Conservation (phyloP, 352 stramenopile species). For the Globisporangium polare region DNA sequence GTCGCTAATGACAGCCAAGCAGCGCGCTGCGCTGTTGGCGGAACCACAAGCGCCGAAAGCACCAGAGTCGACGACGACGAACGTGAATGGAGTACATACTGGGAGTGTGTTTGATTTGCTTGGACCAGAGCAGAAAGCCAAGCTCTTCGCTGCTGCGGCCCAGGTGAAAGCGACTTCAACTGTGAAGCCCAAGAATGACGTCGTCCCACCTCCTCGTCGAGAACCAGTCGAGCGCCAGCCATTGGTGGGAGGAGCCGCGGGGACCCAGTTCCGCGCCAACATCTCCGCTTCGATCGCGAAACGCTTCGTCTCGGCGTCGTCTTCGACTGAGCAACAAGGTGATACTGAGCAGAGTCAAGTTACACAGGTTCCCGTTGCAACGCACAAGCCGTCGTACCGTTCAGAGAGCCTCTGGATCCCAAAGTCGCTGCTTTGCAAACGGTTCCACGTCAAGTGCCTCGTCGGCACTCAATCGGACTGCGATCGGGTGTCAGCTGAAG, state of each 20-base stretch:
- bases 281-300: conserved; percentile 82
- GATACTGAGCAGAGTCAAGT: neutral
- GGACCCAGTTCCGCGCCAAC: conserved; percentile 60
- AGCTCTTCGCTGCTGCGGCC: conserved; percentile 35
- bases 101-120: conserved; percentile 66
- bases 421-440: conserved; percentile 73
- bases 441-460: conserved; percentile 69
- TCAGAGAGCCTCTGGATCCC: conserved; percentile 60
- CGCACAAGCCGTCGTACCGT: conserved; percentile 40
- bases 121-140: conserved; percentile 34
- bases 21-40: conserved; percentile 41
- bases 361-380: neutral
- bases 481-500: conserved; percentile 10
- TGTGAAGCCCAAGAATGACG: neutral
- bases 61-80: neutral
- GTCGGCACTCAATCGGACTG: conserved; percentile 21
- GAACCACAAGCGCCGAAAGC: conserved; percentile 7
- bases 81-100: neutral
- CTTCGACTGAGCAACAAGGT: conserved; percentile 10
- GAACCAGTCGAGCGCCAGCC: conserved; percentile 25
- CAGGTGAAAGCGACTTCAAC: conserved; percentile 20
- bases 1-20: conserved; percentile 43
- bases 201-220: neutral
- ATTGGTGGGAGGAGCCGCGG: conserved; percentile 24
- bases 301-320: conserved; percentile 60